phyloP scores from a whole-genome alignment of 176 grass and related monocot species.

The Oryza brachyantha region DNA sequence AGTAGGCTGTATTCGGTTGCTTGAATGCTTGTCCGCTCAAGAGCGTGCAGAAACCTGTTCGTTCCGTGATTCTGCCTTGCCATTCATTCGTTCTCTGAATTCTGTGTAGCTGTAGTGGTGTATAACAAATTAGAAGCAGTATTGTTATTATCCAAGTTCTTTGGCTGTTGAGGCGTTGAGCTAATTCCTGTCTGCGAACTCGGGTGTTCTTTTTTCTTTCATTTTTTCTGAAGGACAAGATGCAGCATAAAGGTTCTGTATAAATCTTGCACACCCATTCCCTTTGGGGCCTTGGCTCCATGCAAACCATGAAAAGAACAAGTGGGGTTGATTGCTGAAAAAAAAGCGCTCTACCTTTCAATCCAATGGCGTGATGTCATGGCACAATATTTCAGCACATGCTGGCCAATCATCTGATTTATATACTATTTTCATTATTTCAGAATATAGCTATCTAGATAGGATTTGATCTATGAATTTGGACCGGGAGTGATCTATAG shows the following conservation, averaged over 20 bases:
- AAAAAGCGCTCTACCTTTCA: not conserved
- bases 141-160: not conserved
- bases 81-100: not conserved
- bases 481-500: no score
- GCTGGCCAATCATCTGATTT: not conserved
- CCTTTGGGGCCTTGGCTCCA: not conserved
- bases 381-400: not conserved
- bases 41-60: not conserved
- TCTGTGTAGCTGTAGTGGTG: not conserved
- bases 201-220: not conserved
- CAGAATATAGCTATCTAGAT: no score
- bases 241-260: not conserved
- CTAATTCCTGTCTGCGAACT: not conserved
- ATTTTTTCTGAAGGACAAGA: not conserved
- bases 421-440: no score
- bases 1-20: not conserved
- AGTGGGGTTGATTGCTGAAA: not conserved
- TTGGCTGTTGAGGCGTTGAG: not conserved
- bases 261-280: not conserved
- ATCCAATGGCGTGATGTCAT: not conserved
- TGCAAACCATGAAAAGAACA: not conserved
- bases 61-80: not conserved
- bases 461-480: no score
- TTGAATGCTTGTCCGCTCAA: not conserved
- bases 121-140: not conserved